phyloP scores from a whole-genome alignment of 352 stramenopile species.

The Pythium dissimile region DNA sequence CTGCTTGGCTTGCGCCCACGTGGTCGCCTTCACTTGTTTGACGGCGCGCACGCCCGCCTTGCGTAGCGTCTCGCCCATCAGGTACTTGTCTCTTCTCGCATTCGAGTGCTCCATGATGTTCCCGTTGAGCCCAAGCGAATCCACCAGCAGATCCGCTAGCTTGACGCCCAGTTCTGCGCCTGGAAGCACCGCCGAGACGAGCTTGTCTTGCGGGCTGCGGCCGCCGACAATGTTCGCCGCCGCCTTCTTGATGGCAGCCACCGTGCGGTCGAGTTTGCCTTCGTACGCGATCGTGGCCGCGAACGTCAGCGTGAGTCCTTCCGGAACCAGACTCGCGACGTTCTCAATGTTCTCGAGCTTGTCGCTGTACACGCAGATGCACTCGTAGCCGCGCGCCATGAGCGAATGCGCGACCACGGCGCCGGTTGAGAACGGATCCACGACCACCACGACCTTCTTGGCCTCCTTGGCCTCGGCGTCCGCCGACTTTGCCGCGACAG shows the following conservation, averaged over 20 bases:
- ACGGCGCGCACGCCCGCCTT: slow-evolving; percentile 80
- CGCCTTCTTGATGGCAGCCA: slow-evolving; percentile 46
- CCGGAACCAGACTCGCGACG: slow-evolving; percentile 71
- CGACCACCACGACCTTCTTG: slow-evolving; percentile 87
- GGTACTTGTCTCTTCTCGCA: slow-evolving; percentile 75
- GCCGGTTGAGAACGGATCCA: slow-evolving; percentile 96
- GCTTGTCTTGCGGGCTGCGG: slow-evolving; percentile 24
- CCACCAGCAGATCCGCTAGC: slow-evolving; percentile 86
- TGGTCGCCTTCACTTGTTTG: slow-evolving; percentile 85
- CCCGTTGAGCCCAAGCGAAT: slow-evolving; percentile 78
- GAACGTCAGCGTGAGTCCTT: slow-evolving; percentile 74
- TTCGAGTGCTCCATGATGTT: slow-evolving; percentile 80
- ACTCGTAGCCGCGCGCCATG: slow-evolving; percentile 86
- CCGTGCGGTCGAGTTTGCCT: slow-evolving; percentile 39
- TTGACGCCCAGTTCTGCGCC: slow-evolving; percentile 92
- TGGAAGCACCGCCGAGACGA: slow-evolving; percentile 85
- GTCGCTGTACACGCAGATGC: slow-evolving; percentile 86
- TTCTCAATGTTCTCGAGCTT: slow-evolving; percentile 80
- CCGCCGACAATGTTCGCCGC: slow-evolving; percentile 24
- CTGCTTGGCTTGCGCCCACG: slow-evolving; percentile 61
- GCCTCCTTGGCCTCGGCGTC: slow-evolving; percentile 5
- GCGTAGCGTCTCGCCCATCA: slow-evolving; percentile 88
- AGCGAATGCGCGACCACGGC: slow-evolving; percentile 92
- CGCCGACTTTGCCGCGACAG: slow-evolving; percentile 17
- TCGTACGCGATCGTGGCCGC: slow-evolving; percentile 73